Base-by-base conservation (phyloP, 2,329 filamentous ascomycete species). In the Rhinocladiella mackenziei region DNA sequence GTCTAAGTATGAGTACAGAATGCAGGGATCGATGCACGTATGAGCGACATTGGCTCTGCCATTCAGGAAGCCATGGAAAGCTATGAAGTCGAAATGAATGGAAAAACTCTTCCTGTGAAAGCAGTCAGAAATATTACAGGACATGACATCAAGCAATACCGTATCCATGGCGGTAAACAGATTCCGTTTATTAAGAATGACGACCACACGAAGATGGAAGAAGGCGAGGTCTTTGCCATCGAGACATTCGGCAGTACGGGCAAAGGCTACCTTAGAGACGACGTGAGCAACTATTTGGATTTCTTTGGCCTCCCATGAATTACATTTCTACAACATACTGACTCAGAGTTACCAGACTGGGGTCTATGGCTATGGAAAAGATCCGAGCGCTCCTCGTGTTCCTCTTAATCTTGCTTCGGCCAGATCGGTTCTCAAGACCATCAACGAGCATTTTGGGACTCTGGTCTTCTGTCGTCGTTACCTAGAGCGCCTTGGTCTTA, bases 11-110 rank as follows among this genome's bases (percentile, higher is more conserved):
- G 13, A 9, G 17, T 32, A 18, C 51, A 72, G 65, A 63, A 68
- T 53, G 71, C 76, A n/a, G 76, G 76, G 4, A 67, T 77, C 38
- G 76, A 79, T 57, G 73, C 70, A 4, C 65, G 75, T 10, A 70
- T 79, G 40, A 65, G 66, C 47, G 73, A 80, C 45, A 73, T 80
- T 50, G 71, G 77, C 42, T 73, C 65, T n/a, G 70, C 66, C 10
- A 79, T 80, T 48, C 77, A 80, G 55, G 77, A 80, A 56, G 72
- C 69, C 0, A 80, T 80, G 77, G 77, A 80, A 60, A 78, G 74
- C 60, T 79, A 80, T 53, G 77, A 80, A 56, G 70, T 77, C 14
- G 72, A 75, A 46, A 71, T 80, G 37, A 67, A 69, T 25, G 72
- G 74, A 7, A 69, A 72, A 51, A 73, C 66, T 2, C 69, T 69